A percentile compares a stretch with the other conserved stretches of the same genome.
Evolutionary conservation across 2,329 filamentous ascomycete genomes (phyloP).

Genomic region (Xylaria multiplex): DNA sequence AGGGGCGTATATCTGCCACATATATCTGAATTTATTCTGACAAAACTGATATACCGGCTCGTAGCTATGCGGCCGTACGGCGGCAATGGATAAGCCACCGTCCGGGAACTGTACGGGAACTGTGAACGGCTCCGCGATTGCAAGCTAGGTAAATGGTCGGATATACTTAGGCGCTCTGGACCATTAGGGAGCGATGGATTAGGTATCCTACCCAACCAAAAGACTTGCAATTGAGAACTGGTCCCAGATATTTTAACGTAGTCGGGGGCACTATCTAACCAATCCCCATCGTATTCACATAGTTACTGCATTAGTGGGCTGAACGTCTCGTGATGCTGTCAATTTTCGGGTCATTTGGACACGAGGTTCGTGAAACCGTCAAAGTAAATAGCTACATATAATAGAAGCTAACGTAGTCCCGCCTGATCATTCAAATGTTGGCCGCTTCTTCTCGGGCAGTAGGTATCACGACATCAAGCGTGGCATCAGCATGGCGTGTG

Average conservation of each 20-base stretch:
- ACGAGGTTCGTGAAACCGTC: slow-evolving; percentile 1
- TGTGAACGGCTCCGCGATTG: slow-evolving; percentile 26
- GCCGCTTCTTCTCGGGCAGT: no score
- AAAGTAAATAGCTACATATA: neutral
- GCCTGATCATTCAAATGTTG: neutral
- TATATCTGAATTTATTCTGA: neutral
- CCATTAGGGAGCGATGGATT: slow-evolving; percentile 21
- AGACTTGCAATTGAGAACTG: slow-evolving; percentile 15
- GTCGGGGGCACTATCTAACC: slow-evolving; percentile 20
- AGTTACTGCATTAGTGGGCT: slow-evolving; percentile 26
- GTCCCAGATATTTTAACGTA: slow-evolving; percentile 11
- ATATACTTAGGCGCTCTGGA: slow-evolving; percentile 29
- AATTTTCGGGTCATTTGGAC: slow-evolving; percentile 18
- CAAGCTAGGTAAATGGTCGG: slow-evolving; percentile 21
- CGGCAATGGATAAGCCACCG: neutral
- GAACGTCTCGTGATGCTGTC: slow-evolving; percentile 12
- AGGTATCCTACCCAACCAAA: slow-evolving; percentile 20
- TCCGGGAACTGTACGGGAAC: slow-evolving; percentile 33
- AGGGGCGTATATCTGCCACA: neutral
- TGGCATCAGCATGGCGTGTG: slow-evolving; percentile 33
- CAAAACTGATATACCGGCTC: neutral
- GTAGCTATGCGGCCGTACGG: neutral
- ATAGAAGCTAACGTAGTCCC: neutral
- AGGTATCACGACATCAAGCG: neutral
- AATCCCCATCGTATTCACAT: slow-evolving; percentile 15